phyloP scores from a whole-genome alignment of 1,284 basidiomycete genomes.

The Sanghuangporus sanghuang region DNA sequence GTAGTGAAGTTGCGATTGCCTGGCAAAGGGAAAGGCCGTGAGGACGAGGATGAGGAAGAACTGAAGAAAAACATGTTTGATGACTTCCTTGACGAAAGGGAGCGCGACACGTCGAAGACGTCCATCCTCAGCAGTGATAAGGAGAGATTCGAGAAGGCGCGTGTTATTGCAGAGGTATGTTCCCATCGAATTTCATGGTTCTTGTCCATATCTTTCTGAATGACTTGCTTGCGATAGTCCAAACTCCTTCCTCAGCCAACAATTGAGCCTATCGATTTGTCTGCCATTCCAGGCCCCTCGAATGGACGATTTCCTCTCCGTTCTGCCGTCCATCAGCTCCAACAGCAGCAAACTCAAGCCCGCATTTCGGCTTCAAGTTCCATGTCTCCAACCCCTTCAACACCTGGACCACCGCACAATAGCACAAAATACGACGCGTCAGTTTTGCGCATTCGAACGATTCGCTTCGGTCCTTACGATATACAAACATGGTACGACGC shows the following conservation, averaged over 20 bases:
- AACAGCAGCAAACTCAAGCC: constrained; percentile 21
- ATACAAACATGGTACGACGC: constrained; percentile 99
- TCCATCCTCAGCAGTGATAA: constrained; percentile 64
- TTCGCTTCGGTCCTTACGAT: constrained; percentile 92
- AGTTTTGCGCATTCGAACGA: constrained; percentile 72
- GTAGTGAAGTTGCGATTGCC: constrained; percentile 52
- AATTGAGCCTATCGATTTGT: constrained; percentile 36
- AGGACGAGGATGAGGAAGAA: constrained; percentile 42
- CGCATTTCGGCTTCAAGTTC: constrained; percentile 22
- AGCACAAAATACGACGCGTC: constrained; percentile 21
- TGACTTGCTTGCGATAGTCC: constrained; percentile 33
- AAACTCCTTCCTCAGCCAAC: constrained; percentile 40
- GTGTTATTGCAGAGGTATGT: constrained; percentile 64
- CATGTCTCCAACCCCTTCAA: constrained; percentile 29
- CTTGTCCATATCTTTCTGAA: neutral
- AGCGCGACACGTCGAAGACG: constrained; percentile 79
- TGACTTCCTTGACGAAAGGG: constrained; percentile 64
- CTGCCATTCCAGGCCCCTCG: constrained; percentile 43
- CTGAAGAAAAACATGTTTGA: constrained; percentile 68
- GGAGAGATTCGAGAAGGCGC: constrained; percentile 70
- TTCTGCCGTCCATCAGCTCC: constrained; percentile 38
- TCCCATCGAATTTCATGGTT: neutral
- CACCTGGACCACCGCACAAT: constrained; percentile 34
- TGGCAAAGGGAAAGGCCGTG: constrained; percentile 53
- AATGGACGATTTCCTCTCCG: constrained; percentile 51